phyloP scores from a whole-genome alignment of 352 stramenopile species.

The Phytophthora chlamydospora region DNA sequence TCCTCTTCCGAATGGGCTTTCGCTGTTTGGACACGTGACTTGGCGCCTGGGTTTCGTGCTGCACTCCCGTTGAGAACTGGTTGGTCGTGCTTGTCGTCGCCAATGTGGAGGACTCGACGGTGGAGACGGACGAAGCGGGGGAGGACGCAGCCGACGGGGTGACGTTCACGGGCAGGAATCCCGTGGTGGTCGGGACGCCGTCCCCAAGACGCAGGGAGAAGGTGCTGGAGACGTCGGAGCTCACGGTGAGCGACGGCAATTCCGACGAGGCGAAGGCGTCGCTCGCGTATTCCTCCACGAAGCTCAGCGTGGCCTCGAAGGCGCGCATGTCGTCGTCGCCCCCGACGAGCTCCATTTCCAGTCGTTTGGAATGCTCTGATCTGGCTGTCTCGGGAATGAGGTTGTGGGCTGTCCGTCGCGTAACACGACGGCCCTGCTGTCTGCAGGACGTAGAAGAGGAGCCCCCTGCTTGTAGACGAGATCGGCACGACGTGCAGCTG shows the following conservation, averaged over 20 bases:
- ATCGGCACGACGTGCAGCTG: too few species aligned
- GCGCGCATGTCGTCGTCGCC: constrained; percentile 34
- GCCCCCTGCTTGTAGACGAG: too few species aligned
- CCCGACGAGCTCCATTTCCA: constrained; percentile 35
- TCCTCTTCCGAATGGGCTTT: constrained; percentile 31
- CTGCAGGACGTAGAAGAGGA: too few species aligned
- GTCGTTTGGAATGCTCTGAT: constrained; percentile 8
- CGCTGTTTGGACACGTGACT: constrained; percentile 4
- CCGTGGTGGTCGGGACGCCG: not conserved
- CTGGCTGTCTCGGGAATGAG: too few species aligned
- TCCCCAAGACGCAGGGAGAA: constrained; percentile 19
- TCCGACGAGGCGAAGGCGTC: constrained; percentile 16
- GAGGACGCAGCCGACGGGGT: constrained; percentile 8
- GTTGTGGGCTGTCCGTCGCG: too few species aligned
- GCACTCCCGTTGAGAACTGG: not conserved
- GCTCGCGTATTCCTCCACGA: constrained; percentile 36
- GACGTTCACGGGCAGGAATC: constrained; percentile 1
- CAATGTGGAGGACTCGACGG: constrained; percentile 7
- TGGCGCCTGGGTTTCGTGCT: not conserved
- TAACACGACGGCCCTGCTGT: too few species aligned
- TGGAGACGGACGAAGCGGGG: constrained; percentile 3
- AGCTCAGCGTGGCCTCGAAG: constrained; percentile 37
- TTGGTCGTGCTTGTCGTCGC: not conserved
- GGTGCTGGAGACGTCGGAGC: constrained; percentile 21
- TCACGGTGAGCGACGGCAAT: constrained; percentile 20